A percentile compares a stretch with the other conserved stretches of the same genome.
Evolutionary conservation across 1,284 basidiomycete genomes (phyloP).

Genomic region (Naganishia sp.): DNA sequence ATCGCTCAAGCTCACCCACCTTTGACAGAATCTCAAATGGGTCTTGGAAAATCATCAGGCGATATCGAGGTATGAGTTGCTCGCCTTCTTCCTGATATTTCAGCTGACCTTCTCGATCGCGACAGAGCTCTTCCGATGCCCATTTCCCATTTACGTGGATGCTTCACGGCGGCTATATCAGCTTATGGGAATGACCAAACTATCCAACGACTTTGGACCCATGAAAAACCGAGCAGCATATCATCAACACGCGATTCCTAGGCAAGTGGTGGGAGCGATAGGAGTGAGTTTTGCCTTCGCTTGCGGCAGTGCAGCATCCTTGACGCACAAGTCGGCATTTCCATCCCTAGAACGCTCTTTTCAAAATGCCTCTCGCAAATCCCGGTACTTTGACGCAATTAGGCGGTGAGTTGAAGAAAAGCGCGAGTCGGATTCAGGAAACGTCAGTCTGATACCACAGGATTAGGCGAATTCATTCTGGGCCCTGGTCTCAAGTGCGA

Average conservation of each 20-base stretch:
- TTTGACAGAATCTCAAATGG: constrained; percentile 44
- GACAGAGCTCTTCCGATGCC: constrained; percentile 47
- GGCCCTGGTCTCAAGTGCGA: constrained; percentile 44
- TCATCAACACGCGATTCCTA: constrained; percentile 42
- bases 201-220: constrained; percentile 47
- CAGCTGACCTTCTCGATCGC: not conserved
- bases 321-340: not conserved
- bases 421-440: constrained; percentile 46
- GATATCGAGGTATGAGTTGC: constrained; percentile 39
- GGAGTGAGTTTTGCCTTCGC: constrained; percentile 37
- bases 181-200: constrained; percentile 46
- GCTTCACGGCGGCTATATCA: constrained; percentile 47
- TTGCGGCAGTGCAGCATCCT: not conserved
- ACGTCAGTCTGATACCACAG: too few relatives aligned
- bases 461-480: constrained; percentile 32
- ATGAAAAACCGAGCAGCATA: constrained; percentile 47
- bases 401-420: constrained; percentile 39
- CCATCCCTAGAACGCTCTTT: constrained; percentile 43
- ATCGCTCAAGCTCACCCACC: not conserved
- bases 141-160: constrained; percentile 53
- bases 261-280: constrained; percentile 43
- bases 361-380: constrained; percentile 44
- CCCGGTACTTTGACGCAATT: constrained; percentile 50
- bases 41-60: constrained; percentile 51
- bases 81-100: too few relatives aligned